Conservation (phyloP, 148 eudicot species). For the Chenopodium berlandieri region DNA sequence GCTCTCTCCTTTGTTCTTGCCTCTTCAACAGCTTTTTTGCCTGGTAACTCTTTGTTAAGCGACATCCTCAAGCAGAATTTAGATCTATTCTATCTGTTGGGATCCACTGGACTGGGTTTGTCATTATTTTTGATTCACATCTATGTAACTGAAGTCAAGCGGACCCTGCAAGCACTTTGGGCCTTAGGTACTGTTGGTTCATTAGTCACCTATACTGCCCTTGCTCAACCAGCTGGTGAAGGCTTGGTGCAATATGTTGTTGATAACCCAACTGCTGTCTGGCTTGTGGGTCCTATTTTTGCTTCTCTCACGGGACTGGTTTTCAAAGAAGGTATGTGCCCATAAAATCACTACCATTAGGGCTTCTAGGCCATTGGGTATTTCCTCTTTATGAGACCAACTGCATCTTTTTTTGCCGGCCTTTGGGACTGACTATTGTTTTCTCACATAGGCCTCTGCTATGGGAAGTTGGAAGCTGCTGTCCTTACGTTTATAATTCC, state of each 20-base stretch:
- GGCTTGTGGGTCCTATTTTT: slow-evolving; percentile 88
- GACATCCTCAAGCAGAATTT: slow-evolving; percentile 29
- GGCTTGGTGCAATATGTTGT: slow-evolving; percentile 62
- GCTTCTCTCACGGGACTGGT: slow-evolving; percentile 89
- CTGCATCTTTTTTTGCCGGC: not conserved
- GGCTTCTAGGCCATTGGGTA: no score
- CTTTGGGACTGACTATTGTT: not conserved
- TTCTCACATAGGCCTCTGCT: slow-evolving; percentile 72
- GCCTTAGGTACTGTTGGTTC: slow-evolving; percentile 65
- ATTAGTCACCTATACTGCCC: slow-evolving; percentile 43
- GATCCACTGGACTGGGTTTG: slow-evolving; percentile 77
- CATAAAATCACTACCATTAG: no score
- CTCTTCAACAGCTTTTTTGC: slow-evolving; percentile 60
- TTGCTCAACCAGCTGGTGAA: slow-evolving; percentile 65
- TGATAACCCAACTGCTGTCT: slow-evolving; percentile 66
- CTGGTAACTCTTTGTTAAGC: slow-evolving; percentile 15
- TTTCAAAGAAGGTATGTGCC: slow-evolving; percentile 72
- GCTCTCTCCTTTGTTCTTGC: slow-evolving; percentile 67
- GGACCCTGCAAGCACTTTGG: slow-evolving; percentile 79
- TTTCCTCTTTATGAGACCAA: no score
- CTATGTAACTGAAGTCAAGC: slow-evolving; percentile 78
- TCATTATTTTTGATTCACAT: slow-evolving; percentile 77
- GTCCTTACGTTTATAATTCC: slow-evolving; percentile 83
- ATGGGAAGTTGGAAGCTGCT: slow-evolving; percentile 95
- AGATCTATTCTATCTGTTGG: slow-evolving; percentile 53